These are phyloP conservation scores for Phaeosphaeriaceae sp. DNA, from an alignment of 2,329 filamentous ascomycete genomes.

Conservation along the genomic window DNA sequence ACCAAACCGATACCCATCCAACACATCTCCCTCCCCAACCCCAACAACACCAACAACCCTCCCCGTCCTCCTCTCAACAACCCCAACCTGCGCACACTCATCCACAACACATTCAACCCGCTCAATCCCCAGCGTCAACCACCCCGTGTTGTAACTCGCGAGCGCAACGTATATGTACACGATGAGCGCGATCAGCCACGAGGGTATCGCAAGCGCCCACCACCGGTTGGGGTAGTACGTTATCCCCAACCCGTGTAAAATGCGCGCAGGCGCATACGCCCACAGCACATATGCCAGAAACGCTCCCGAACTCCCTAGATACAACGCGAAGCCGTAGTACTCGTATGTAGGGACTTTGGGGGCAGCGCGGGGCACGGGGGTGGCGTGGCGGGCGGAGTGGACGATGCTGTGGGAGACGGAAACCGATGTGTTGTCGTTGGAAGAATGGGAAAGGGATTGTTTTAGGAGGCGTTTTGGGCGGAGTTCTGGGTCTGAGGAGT, in stretches of 20 bases:
- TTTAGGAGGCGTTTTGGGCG: conserved; percentile 37
- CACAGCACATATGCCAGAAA: conserved; percentile 79
- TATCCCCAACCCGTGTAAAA: conserved; percentile 90
- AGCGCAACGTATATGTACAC: conserved; percentile 95
- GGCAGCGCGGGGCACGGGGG: conserved; percentile 78
- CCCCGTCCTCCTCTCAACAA: conserved; percentile 73
- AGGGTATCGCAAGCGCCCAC: conserved; percentile 94
- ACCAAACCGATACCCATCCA: conserved; percentile 44
- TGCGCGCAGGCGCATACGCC: conserved; percentile 90
- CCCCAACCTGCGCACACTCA: conserved; percentile 83
- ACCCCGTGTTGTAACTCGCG: conserved; percentile 86
- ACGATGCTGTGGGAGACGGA: conserved; percentile 67
- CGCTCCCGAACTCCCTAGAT: conserved; percentile 82
- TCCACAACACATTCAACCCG: conserved; percentile 91
- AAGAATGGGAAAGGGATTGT: too few relatives aligned
- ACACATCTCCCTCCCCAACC: conserved; percentile 25
- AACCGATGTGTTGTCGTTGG: too few relatives aligned
- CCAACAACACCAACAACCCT: conserved; percentile 52
- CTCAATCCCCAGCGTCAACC: conserved; percentile 79
- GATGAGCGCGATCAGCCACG: conserved; percentile 85
- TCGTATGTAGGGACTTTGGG: conserved; percentile 99
- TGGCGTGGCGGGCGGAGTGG: conserved; percentile 63
- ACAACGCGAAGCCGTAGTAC: conserved; percentile 98
- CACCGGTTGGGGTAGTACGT: conserved; percentile 97
- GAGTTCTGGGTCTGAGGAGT: conserved; percentile 83